phyloP scores from a whole-genome alignment of 129 eudicot species.

The Ambrosia trifida region DNA sequence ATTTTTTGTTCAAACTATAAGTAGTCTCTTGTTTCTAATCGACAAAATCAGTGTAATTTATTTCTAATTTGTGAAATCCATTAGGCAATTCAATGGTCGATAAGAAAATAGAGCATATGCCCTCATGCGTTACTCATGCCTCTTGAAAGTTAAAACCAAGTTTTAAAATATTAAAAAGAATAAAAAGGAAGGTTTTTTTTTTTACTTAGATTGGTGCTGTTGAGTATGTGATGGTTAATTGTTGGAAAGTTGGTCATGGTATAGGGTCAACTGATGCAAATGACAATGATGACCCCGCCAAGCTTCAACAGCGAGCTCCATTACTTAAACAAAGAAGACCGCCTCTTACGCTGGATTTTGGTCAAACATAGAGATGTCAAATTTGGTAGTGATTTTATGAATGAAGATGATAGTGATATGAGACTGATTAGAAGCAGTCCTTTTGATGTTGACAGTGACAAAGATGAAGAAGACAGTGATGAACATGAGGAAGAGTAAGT shows the following conservation, averaged over 20 bases:
- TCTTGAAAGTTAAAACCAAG: too few relatives aligned
- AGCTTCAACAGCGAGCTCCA: constrained; percentile 78
- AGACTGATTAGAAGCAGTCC: constrained; percentile 46
- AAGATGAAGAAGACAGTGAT: constrained; percentile 43
- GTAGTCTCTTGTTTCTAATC: too few relatives aligned
- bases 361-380: constrained; percentile 75
- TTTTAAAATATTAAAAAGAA: neutral
- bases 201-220: too few relatives aligned
- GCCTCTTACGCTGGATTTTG: constrained; percentile 89
- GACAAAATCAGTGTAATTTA: too few relatives aligned
- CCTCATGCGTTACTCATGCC: too few relatives aligned
- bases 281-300: constrained; percentile 99
- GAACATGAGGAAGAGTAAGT: constrained; percentile 45
- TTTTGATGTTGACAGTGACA: constrained; percentile 34
- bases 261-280: constrained; percentile 86
- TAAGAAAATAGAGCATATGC: too few relatives aligned
- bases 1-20: too few relatives aligned
- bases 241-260: neutral
- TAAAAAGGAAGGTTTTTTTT: too few relatives aligned
- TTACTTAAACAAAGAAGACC: constrained; percentile 89
- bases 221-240: neutral
- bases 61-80: too few relatives aligned
- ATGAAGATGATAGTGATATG: constrained; percentile 46
- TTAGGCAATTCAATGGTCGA: neutral
- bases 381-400: constrained; percentile 36